A percentile compares a stretch with the other conserved stretches of the same genome.
Conservation (phyloP, 345 rosid species). For the Laguncularia racemosa region DNA sequence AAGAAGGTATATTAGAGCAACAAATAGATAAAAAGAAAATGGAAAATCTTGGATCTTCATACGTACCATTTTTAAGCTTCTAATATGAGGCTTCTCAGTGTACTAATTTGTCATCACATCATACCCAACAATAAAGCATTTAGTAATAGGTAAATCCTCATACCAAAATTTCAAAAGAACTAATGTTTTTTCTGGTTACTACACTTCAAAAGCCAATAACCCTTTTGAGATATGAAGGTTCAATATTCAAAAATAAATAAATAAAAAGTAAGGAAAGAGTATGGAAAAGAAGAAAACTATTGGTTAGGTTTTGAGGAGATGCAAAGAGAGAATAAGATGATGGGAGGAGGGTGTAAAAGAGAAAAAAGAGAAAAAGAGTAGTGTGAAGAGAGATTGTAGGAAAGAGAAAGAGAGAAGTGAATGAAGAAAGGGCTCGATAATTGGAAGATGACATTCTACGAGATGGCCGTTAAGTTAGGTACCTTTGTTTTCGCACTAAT, state of each 20-base stretch:
- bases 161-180: too few relatives aligned
- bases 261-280: neutral
- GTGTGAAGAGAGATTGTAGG: slow-evolving; percentile 2
- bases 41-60: slow-evolving; percentile 2
- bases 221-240: too few relatives aligned
- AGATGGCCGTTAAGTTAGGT: slow-evolving; percentile 47
- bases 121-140: too few relatives aligned
- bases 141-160: too few relatives aligned
- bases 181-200: too few relatives aligned
- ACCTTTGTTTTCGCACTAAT: slow-evolving; percentile 79
- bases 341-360: neutral
- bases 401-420: slow-evolving; percentile 11
- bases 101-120: too few relatives aligned
- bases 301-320: neutral
- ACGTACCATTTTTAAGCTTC: slow-evolving; percentile 40
- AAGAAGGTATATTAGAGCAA: neutral
- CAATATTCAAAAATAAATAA: too few relatives aligned
- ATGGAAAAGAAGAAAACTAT: neutral
- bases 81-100: slow-evolving; percentile 10
- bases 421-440: slow-evolving; percentile 10
- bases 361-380: neutral
- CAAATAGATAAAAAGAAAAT: neutral
- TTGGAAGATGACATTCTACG: slow-evolving; percentile 42
- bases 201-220: too few relatives aligned
- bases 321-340: neutral